These are phyloP conservation scores for Tulasnella sp. DNA, from an alignment of 768 basidiomycete genomes.

Conservation along the genomic window DNA sequence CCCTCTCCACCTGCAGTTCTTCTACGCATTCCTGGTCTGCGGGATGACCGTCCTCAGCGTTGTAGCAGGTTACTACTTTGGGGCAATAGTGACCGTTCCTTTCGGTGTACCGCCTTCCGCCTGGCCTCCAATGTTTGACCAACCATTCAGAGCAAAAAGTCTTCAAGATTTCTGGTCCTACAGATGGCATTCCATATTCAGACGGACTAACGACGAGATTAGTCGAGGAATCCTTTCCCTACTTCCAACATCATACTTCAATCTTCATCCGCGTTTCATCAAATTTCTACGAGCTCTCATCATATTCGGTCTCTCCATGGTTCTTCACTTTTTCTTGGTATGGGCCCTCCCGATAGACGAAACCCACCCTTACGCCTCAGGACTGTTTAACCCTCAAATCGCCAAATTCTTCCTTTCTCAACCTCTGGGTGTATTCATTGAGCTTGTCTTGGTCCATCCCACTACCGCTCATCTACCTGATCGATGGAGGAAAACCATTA, in stretches of 20 bases:
- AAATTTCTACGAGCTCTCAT: conserved; percentile 9
- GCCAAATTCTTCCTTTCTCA: conserved; percentile 15
- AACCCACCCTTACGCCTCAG: not conserved
- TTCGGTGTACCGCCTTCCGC: not conserved
- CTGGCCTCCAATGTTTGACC: conserved; percentile 17
- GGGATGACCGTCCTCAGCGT: not conserved
- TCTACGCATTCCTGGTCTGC: conserved; percentile 6
- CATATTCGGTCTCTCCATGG: conserved; percentile 3
- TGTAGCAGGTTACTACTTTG: not conserved
- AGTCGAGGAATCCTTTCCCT: conserved; percentile 4
- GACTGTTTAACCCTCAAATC: not conserved
- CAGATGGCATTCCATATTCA: conserved; percentile 18
- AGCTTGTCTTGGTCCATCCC: not conserved
- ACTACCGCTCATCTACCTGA: not conserved
- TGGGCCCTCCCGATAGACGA: conserved; percentile 1
- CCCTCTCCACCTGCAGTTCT: not conserved
- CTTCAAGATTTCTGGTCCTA: conserved; percentile 17
- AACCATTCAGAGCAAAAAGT: conserved; percentile 9
- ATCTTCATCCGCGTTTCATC: not conserved
- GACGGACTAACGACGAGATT: conserved; percentile 8
- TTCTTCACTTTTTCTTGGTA: conserved; percentile 9
- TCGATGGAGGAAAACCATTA: not conserved
- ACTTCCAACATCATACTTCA: not conserved
- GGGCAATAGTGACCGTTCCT: conserved; percentile 3
- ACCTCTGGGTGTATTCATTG: conserved; percentile 14